Conservation (phyloP, 176 grass and related monocot species). For the Oryza meridionalis region DNA sequence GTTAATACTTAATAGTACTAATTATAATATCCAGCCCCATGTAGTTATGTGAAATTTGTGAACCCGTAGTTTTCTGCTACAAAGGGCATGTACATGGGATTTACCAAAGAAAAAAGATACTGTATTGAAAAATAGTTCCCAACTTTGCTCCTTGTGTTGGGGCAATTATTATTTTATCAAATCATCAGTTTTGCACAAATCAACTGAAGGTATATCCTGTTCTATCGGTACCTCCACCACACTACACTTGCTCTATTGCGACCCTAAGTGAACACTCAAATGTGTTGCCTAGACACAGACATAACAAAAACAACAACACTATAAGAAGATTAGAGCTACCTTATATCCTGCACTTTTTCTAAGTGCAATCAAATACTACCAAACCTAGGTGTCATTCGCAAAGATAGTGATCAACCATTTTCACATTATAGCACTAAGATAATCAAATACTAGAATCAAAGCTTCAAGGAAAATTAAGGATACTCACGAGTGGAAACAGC, state of each 20-base stretch:
- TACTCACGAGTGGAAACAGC: slow-evolving; percentile 49
- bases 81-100: background rate
- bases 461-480: background rate
- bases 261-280: background rate
- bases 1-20: too few species aligned
- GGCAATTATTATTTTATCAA: background rate
- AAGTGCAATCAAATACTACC: background rate
- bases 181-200: background rate
- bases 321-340: background rate
- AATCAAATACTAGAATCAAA: slow-evolving; percentile 4
- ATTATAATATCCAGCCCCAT: background rate
- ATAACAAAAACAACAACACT: background rate
- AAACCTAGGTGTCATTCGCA: background rate
- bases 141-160: background rate
- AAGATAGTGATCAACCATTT: background rate
- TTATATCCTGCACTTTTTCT: background rate
- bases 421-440: slow-evolving; percentile 11
- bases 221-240: slow-evolving; percentile 5
- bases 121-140: background rate
- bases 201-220: background rate
- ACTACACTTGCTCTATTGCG: background rate
- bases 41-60: background rate
- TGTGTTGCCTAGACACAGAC: background rate
- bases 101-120: background rate
- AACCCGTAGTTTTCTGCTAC: background rate